Evolutionary conservation across 164 flowering plant genomes (phyloP).

Genomic region (Kingdonia uniflora): DNA sequence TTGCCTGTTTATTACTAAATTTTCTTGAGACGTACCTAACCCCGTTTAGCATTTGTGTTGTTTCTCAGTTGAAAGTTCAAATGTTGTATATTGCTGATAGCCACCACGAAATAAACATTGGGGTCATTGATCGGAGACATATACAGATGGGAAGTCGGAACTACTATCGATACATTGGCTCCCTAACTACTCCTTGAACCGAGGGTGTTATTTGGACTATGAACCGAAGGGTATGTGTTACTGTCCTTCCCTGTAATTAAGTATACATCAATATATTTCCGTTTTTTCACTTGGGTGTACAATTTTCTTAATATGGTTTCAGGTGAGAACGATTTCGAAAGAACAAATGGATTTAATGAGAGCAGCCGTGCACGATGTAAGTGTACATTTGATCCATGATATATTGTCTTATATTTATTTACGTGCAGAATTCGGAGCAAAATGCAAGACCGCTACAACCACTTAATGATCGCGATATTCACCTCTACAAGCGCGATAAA

Average conservation of each 20-base stretch:
- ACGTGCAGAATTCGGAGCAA: slow-evolving; percentile 32
- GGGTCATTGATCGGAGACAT: slow-evolving; percentile 28
- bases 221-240: no score
- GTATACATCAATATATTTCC: no score
- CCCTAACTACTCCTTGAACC: slow-evolving; percentile 10
- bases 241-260: neutral
- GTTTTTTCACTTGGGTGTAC: no score
- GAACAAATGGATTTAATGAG: slow-evolving; percentile 29
- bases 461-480: slow-evolving; percentile 19
- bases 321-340: slow-evolving; percentile 27
- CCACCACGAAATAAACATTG: slow-evolving; percentile 12
- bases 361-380: slow-evolving; percentile 42
- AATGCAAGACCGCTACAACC: slow-evolving; percentile 45
- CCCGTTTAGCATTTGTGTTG: no score
- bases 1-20: no score
- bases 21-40: no score
- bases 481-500: slow-evolving; percentile 10
- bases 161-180: slow-evolving; percentile 3
- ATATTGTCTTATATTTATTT: neutral
- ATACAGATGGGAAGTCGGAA: slow-evolving; percentile 20
- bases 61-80: slow-evolving; percentile 14
- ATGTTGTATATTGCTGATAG: slow-evolving; percentile 13
- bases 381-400: slow-evolving; percentile 7
- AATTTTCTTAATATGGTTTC: neutral
- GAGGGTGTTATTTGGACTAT: slow-evolving; percentile 31